Evolutionary conservation across 106 monocot species (phyloP), one percentile per base, ranked within the genome.

Genomic region (Amphibolis antarctica): DNA sequence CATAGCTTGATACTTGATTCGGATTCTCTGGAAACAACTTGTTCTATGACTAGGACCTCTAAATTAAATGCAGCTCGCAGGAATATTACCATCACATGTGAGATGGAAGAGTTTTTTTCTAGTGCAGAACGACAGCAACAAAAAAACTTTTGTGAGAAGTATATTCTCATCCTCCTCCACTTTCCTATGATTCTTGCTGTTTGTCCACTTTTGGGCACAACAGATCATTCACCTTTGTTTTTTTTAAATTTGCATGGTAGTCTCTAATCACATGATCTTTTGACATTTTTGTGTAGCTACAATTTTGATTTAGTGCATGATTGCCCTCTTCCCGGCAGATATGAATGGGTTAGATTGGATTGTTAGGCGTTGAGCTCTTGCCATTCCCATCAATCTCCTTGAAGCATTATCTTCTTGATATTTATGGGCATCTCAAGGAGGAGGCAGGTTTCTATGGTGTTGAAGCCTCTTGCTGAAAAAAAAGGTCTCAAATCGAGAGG

Each of bases 21-120:
- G 1, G 70, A 74, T 27, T 19, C 24, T 11, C 64, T 61, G 12
- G 46, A 15, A 29, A 75, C 74, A 25, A 66, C 79, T 36, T 60
- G 74, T 25, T 75, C 79, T 20, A 69, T 59, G 24, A 74, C 59
- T 12, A 65, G 60, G 53, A 44, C 44, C 9, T 23, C 60, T 27
- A 48, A 59, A 18, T 73, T 73, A 42, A 44, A 62, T 18, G 50
- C 51, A 27, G 19, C 26, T 12, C 36, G n/a, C 30, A 28, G 12
- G 21, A 71, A 61, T 21, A 66, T 66, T 28, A 74, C 74, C 13
- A 66, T 54, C 20, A 10, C 74, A 21, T 49, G 48, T 20, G 80
- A 80, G 24, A 80, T 80, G 70, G 80, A 80, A 18, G 75, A 80
- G 7, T 66, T 80, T 23, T 80, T 80, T 67, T 30, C 71, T 10